phyloP scores from a whole-genome alignment of 441 rosid species.

The Rhodomyrtus psidioides region DNA sequence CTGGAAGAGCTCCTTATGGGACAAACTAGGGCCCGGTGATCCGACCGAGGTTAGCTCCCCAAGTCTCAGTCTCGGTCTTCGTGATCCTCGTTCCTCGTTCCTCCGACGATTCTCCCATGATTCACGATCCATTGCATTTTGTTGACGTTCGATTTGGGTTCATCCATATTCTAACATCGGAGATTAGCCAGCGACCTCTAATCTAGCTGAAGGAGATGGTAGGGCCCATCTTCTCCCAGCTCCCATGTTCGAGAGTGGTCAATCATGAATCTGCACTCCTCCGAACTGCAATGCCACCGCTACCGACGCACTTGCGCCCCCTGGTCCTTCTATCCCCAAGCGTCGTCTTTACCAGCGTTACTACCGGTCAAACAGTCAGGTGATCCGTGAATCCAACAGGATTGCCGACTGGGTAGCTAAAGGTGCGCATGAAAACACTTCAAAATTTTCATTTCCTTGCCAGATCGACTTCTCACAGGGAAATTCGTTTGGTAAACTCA shows the following conservation, averaged over 20 bases:
- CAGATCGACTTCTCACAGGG: too few relatives aligned
- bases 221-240: neutral
- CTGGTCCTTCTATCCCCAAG: neutral
- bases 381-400: too few relatives aligned
- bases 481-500: too few relatives aligned
- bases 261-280: neutral
- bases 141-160: neutral
- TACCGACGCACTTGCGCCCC: too few relatives aligned
- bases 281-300: neutral
- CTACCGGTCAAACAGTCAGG: neutral
- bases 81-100: too few relatives aligned
- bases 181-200: neutral
- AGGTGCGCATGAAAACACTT: too few relatives aligned
- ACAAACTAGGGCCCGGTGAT: neutral
- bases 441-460: too few relatives aligned
- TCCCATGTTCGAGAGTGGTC: neutral
- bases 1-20: neutral
- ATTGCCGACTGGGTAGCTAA: too few relatives aligned
- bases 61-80: neutral
- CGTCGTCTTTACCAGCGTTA: neutral
- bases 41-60: neutral
- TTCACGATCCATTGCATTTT: neutral
- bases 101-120: neutral
- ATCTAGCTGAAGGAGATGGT: neutral
- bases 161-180: neutral